Percentiles rank a stretch among this genome's conserved stretches.
phyloP scores from a whole-genome alignment of 768 basidiomycete species.

The Termitomyces sp. region DNA sequence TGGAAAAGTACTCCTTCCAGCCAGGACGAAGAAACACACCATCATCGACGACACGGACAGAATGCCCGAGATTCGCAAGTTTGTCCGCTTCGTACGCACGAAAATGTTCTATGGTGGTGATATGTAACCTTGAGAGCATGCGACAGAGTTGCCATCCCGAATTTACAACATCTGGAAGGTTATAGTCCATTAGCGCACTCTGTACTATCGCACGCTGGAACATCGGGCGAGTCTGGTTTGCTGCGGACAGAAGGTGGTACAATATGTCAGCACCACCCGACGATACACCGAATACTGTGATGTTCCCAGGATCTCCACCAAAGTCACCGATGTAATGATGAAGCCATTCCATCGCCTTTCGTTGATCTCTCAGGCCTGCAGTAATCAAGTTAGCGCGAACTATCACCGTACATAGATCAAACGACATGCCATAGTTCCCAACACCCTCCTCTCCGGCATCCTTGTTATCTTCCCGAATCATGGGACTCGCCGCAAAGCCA shows the following conservation, averaged over 20 bases:
- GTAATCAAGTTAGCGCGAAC: conserved; percentile 1
- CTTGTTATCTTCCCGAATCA: conserved; percentile 63
- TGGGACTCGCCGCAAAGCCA: conserved; percentile 66
- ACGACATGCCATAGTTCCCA: conserved; percentile 65
- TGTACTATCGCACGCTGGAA: conserved; percentile 77
- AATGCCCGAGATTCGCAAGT: conserved; percentile 46
- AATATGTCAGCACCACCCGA: conserved; percentile 55
- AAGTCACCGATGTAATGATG: conserved; percentile 54
- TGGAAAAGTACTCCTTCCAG: conserved; percentile 45
- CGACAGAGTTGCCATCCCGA: conserved; percentile 67
- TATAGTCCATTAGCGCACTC: conserved; percentile 58
- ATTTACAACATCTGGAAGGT: conserved; percentile 49
- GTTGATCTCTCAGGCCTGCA: conserved; percentile 59
- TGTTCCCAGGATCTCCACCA: conserved; percentile 60
- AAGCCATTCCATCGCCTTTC: conserved; percentile 59
- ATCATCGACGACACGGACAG: conserved; percentile 58
- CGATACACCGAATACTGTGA: conserved; percentile 46
- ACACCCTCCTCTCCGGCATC: conserved; percentile 61
- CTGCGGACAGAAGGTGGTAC: conserved; percentile 55
- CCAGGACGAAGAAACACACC: conserved; percentile 59
- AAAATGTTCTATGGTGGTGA: conserved; percentile 55
- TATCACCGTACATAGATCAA: neutral
- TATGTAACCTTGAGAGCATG: conserved; percentile 48
- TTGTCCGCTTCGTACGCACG: conserved; percentile 52
- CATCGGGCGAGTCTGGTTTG: conserved; percentile 52